Percentiles rank a stretch among this genome's conserved stretches.
Conservation (phyloP, 768 basidiomycete genomes). For the Myochromella boudieri region DNA sequence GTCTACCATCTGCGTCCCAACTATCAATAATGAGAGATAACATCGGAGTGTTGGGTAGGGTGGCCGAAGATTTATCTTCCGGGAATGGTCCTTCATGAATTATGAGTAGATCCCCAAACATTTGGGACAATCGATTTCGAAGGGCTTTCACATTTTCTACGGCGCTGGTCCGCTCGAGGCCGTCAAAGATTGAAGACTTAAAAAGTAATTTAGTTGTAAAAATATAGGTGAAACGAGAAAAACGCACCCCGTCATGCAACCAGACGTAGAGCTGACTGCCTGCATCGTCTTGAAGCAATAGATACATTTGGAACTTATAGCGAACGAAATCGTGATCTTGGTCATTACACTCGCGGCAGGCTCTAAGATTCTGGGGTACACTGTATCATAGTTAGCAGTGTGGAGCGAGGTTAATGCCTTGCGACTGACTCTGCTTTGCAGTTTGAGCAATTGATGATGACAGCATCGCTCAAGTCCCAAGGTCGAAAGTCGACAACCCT, state of each 20-base stretch:
- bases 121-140: constrained; percentile 36
- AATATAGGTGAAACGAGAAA: background rate
- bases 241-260: constrained; percentile 45
- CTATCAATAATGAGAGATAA: constrained; percentile 21
- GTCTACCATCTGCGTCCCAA: constrained; percentile 26
- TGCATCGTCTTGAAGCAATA: constrained; percentile 52
- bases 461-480: constrained; percentile 43
- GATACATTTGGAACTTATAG: constrained; percentile 46
- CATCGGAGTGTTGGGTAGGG: constrained; percentile 10
- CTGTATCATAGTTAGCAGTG: constrained; percentile 27
- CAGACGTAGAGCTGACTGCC: constrained; percentile 43
- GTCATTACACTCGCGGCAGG: constrained; percentile 55
- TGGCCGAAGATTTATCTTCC: background rate
- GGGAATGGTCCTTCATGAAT: constrained; percentile 30
- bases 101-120: constrained; percentile 47
- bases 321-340: constrained; percentile 48
- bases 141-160: constrained; percentile 40
- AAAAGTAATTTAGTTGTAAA: background rate
- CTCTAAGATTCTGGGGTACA: constrained; percentile 37
- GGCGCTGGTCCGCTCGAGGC: constrained; percentile 43
- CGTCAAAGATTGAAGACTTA: constrained; percentile 46
- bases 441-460: constrained; percentile 47
- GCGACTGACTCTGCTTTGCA: constrained; percentile 50
- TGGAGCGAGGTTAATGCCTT: background rate
- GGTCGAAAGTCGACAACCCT: constrained; percentile 60